Evolutionary conservation across 2,329 filamentous ascomycete genomes (phyloP), one percentile per base, ranked within the genome.

Genomic region (Cladosporium austrohemisphaericum): DNA sequence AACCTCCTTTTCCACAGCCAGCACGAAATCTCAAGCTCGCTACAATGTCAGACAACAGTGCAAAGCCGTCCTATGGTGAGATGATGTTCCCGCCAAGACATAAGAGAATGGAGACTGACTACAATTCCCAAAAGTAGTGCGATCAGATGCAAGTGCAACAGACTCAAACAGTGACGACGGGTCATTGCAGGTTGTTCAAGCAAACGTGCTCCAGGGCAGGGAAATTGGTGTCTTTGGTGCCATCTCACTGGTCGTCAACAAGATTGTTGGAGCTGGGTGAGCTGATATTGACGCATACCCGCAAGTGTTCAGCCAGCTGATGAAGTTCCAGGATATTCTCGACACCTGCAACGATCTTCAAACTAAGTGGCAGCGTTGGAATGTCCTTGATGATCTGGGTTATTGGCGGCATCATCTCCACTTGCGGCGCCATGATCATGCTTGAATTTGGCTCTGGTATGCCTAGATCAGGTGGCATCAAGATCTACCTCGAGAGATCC

Each of bases 401-500:
- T 1, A 63, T 79, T 8, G 78, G 76, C 25, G 68, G 65, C 20
- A 65, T 82, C 41, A 68, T 84, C 19, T 78, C 80, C 2, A 79
- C 80, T 56, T 75, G 72, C 54, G 80, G 80, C 18, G 69, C 84
- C 10, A 77, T 75, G 48, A 79, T 85, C 4, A 84, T 78, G 61
- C 73, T 84, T 41, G 81, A 84, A 58, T 83, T 83, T 56, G 81
- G 80, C 19, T 71, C 80, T 3, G 79, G 78, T 3, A 81, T 83
- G 28, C 81, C 81, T 2, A 71, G 76, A 28, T 81, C 78, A 11
- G 81, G 81, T 11, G 81, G 81, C 16, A 80, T 84, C 55, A 84
- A 84, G 71, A 81, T 83, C 62, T 84, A 84, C 59, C 76, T 84
- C 11, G 81, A 84, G 58, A 1, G 80, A 84, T 62, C 61, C 75